Base-by-base conservation (phyloP, 495 filamentous ascomycete species). In the Hyaloscypha hepaticicola region DNA sequence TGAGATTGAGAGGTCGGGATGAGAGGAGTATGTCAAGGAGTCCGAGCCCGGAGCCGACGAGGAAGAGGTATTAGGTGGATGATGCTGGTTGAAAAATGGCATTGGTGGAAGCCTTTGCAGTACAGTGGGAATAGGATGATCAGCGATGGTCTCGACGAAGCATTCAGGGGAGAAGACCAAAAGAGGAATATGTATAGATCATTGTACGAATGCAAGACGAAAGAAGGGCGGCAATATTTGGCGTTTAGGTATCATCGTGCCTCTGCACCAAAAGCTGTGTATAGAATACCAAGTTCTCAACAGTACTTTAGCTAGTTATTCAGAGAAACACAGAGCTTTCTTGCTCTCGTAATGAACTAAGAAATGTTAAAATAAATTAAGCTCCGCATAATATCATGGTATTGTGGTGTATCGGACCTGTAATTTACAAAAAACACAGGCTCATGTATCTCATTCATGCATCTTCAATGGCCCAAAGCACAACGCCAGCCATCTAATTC, bases 1-100 rank as follows among this genome's bases (percentile, higher is more conserved):
- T 97, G 72, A 89, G 90, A 81, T 83, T 85, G 74, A 82, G 93
- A 33, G 91, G 93, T 27, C 83, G 93, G 63, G 93, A 97, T 82
- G 87, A 89, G 68, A 82, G 94, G 73, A 97, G 92, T 77, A 84
- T 86, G 66, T 87, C 76, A 55, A 79, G 88, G 66, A 90, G 87
- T 74, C 90, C 90, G 0, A 91, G 85, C 69, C 90, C 90, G 8
- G 90, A 93, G 76, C 90, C 90, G 7, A 87, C 87, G 61, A 82
- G 88, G 68, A 85, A 85, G 75, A 80, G 89, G 66, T 88, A 77
- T 70, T 91, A 82, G 73, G 61, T 61, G 45, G 26, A 29, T 7
- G n/a, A 33, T 33, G 58, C 22, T 31, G 45, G 27, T 38, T 27
- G 53, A 55, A 28, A 16, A 21, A 41, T 24, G 27, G 38, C 34